Base-by-base conservation (phyloP, 2,329 filamentous ascomycete species). In the Lecanicillium sp. region DNA sequence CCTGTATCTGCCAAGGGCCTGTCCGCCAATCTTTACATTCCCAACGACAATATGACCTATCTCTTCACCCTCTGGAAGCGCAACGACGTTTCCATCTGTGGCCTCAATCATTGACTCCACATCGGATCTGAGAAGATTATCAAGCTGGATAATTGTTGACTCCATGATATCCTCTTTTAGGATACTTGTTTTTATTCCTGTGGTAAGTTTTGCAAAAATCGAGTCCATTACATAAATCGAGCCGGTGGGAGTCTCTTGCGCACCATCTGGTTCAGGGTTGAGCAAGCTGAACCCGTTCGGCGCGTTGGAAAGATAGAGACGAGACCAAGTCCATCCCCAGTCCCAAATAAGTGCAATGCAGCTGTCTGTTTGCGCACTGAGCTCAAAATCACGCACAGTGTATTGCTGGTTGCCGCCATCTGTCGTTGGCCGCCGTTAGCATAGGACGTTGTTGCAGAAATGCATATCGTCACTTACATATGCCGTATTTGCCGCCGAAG, bases 251-350 rank as follows among this genome's bases (percentile, higher is more conserved):
- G 33, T 35, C 15, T 3, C 15, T 3, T 7, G 8, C 13, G 33
- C 34, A n/a, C 34, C 34, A 9, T 15, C 22, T 5, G 7, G 16
- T n/a, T 36, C 34, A 3, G 22, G 22, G 15, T 29, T 36, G n/a
- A 36, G 34, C n/a, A 36, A 12, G 14, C 11, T 29, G 6, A 36
- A 29, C 5, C 22, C 34, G n/a, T 4, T 29, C 13, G 34, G 34
- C 9, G 34, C 34, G 2, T 4, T 15, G 4, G 22, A 12, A n/a
- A 36, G 22, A 14, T 29, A 29, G 15, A 36, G 34, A 4, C 14
- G 3, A 6, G 7, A 36, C 40, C 37, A 45, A 3, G 38, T 25
- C 33, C 29, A 45, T 5, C 42, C 37, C 38, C 44, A 44, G 42
- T 45, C 44, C 44, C 39, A 42, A 12, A 36, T 35, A 5, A 36